These are phyloP conservation scores for Cladosporium cucumerinum DNA, from an alignment of 2,329 filamentous ascomycete genomes.

Conservation along the genomic window DNA sequence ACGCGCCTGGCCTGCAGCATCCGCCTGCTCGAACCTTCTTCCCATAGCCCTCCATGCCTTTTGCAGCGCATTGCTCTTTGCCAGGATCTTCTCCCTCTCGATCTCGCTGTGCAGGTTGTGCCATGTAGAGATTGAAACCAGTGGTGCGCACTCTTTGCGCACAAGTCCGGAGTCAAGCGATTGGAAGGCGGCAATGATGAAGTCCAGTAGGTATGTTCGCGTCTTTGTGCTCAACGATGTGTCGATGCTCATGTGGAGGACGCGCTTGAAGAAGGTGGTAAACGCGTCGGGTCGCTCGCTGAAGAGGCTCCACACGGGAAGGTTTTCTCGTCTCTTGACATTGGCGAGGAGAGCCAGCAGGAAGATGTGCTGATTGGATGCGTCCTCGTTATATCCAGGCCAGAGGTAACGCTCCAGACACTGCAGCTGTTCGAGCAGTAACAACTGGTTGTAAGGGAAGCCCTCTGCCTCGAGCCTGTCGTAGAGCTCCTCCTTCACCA, in stretches of 20 bases:
- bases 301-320: slow-evolving; percentile 86
- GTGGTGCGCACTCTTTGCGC: slow-evolving; percentile 90
- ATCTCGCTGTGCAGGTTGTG: slow-evolving; percentile 81
- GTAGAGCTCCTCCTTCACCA: slow-evolving; percentile 86
- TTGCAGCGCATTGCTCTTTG: slow-evolving; percentile 68
- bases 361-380: slow-evolving; percentile 88
- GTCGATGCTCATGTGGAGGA: slow-evolving; percentile 77
- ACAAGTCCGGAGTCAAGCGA: slow-evolving; percentile 85
- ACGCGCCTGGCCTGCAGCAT: slow-evolving; percentile 72
- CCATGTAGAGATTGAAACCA: slow-evolving; percentile 95
- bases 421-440: slow-evolving; percentile 85
- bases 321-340: slow-evolving; percentile 80
- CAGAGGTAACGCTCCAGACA: slow-evolving; percentile 90
- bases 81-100: slow-evolving; percentile 68
- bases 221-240: slow-evolving; percentile 42
- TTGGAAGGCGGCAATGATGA: slow-evolving; percentile 89
- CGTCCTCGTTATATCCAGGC: slow-evolving; percentile 77
- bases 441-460: slow-evolving; percentile 72
- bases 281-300: slow-evolving; percentile 75
- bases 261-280: slow-evolving; percentile 80
- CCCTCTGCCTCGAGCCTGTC: slow-evolving; percentile 76
- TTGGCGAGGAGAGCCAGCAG: slow-evolving; percentile 82
- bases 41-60: slow-evolving; percentile 87
- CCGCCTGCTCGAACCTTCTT: slow-evolving; percentile 83
- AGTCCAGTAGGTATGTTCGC: slow-evolving; percentile 79